Base-by-base conservation (phyloP, 768 basidiomycete species). In the Agaricus sinodeliciosus region DNA sequence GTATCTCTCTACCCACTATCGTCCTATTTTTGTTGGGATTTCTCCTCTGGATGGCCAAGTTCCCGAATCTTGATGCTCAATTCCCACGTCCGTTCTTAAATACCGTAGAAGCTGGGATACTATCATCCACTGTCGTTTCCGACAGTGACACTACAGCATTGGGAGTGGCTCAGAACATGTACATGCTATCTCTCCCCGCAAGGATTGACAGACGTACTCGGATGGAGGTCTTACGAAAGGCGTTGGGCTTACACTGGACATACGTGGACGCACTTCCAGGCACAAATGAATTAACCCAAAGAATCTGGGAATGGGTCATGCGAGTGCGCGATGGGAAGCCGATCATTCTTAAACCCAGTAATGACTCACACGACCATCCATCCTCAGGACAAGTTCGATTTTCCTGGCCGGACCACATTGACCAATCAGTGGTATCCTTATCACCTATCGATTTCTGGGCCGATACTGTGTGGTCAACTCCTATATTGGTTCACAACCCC, bases 101-200 rank as follows among this genome's bases (percentile, higher is more conserved):
- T 22, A n/a, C 9, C 18, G 16, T 28, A 9, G 27, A 34, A 47
- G 12, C 4, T 7, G 28, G 15, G 27, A 12, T 31, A n/a, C n/a
- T n/a, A 25, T 15, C 44, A 13, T 15, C 26, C 9, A 15, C 9
- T 4, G 31, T 9, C 7, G 4, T 15, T 28, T 28, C 26, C 9
- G 6, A 35, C 16, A 56, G 55, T 35, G 9, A 31, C 11, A 5
- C 31, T 11, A 7, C 52, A 47, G 59, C 63, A 15, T 66, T 80
- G 5, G 72, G 71, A 28, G 59, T 77, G 27, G 68, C 74, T 13
- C 66, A 70, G 4, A 59, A 68, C 8, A 71, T 80, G 48, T 82
- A 78, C 57, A 78, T 88, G 0, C 60, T 89, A 39, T 84, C 83
- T 22, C 79, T 87, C 26, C 75, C 78, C 8, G 66, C 62, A 25